These are phyloP conservation scores for Polytolypa hystricis DNA, from an alignment of 2,329 filamentous ascomycete genomes.

Conservation along the genomic window DNA sequence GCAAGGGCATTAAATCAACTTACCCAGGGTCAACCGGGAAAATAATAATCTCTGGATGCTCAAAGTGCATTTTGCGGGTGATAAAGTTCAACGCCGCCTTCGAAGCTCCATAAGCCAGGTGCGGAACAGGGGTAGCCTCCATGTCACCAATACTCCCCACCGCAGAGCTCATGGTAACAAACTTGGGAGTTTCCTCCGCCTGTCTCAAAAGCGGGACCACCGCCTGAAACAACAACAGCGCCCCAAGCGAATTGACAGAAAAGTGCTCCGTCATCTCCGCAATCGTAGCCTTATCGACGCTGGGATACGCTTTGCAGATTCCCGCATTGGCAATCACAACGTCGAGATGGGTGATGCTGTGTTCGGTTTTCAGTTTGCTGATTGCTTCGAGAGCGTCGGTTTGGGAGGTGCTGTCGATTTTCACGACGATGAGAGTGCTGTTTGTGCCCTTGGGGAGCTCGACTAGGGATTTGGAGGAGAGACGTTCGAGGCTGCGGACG, in stretches of 20 bases:
- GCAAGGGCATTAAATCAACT: neutral
- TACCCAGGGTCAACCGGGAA: slow-evolving; percentile 15
- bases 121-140: slow-evolving; percentile 17
- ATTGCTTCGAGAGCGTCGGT: slow-evolving; percentile 26
- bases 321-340: slow-evolving; percentile 45
- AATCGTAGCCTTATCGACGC: slow-evolving; percentile 9
- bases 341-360: slow-evolving; percentile 36
- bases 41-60: slow-evolving; percentile 17
- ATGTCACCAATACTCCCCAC: slow-evolving; percentile 14
- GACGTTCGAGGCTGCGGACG: slow-evolving; percentile 10
- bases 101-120: slow-evolving; percentile 33
- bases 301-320: slow-evolving; percentile 18
- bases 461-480: slow-evolving; percentile 9
- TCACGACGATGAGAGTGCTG: slow-evolving; percentile 32
- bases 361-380: slow-evolving; percentile 16
- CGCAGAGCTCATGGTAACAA: slow-evolving; percentile 28
- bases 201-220: slow-evolving; percentile 29
- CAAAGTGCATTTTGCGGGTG: slow-evolving; percentile 27
- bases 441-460: slow-evolving; percentile 25
- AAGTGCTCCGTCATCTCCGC: slow-evolving; percentile 19
- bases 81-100: slow-evolving; percentile 34
- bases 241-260: slow-evolving; percentile 26
- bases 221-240: slow-evolving; percentile 37
- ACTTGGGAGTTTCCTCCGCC: slow-evolving; percentile 23
- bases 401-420: slow-evolving; percentile 31